Base-by-base conservation (phyloP, 192 early-diverging fungal species). In the Coemansia asiatica region DNA sequence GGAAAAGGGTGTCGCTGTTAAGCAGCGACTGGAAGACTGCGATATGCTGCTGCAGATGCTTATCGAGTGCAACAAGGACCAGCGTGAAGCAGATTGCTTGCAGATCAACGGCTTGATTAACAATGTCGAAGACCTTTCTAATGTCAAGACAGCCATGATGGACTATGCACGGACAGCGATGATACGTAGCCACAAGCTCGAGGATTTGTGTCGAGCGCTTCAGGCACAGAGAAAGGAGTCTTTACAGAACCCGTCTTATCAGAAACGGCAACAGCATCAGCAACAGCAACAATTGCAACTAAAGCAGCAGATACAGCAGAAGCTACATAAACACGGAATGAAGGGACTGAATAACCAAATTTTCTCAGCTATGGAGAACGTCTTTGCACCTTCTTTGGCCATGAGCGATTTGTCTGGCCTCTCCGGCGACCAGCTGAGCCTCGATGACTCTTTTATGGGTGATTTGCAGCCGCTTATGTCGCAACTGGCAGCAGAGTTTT, bases 401-500 rank as follows among this genome's bases (percentile, higher is more conserved):
- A 26, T 16, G 6, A 29, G 19, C 50, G 23, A 53, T 13, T 2
- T 12, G 3, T 9, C 40, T 16, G 8, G 40, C 40, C 40, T 44
- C 8, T 8, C 40, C 10, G 15, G 40, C 40, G 40, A 44, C 50
- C 19, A 25, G 6, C 21, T 58, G 33, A 58, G 28, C 9, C 33
- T 38, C 33, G 40, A 58, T 0, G 35, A 13, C n/a, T 18, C 35
- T 7, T 18, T 21, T 7, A 36, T 48, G 26, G 38, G 22, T 1
- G 59, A 60, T 26, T 46, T 60, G 26, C 38, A 60, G 26, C 59
- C 59, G 40, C 12, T 48, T n/a, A 60, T 60, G 59, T 31, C 59
- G 27, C 22, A 60, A 31, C 12, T 60, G 13, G 23, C 27, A 13
- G 9, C 25, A 0, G 59, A 7, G 26, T 47, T 47, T 22, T 28